A percentile compares a stretch with the other conserved stretches of the same genome.
These are phyloP conservation scores for Salvia miltiorrhiza DNA, from an alignment of 257 asterid genomes.

Conservation along the genomic window DNA sequence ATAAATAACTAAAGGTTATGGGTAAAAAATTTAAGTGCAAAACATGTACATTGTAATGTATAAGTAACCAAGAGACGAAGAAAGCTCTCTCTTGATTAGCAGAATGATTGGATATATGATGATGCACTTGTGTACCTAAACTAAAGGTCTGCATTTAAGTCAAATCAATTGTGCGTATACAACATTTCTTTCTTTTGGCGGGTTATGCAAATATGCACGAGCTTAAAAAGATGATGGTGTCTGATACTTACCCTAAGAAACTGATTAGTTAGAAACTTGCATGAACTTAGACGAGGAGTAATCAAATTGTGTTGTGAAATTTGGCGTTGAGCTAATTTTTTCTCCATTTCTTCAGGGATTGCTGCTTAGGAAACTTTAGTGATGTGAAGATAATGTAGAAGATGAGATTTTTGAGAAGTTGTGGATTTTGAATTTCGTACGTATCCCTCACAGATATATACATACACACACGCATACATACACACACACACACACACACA, in stretches of 20 bases:
- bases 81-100: not conserved
- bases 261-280: not conserved
- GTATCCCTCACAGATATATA: constrained; percentile 34
- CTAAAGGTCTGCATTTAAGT: no score
- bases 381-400: constrained; percentile 56
- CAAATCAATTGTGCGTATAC: no score
- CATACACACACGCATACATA: no score
- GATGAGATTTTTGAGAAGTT: constrained; percentile 41
- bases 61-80: not conserved
- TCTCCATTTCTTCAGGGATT: constrained; percentile 55
- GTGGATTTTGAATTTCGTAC: constrained; percentile 39
- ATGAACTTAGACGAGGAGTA: not conserved
- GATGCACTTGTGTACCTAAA: no score
- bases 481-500: no score
- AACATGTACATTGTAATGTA: not conserved
- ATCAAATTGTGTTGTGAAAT: not conserved
- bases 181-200: no score
- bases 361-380: constrained; percentile 62
- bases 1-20: not conserved
- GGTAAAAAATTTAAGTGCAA: not conserved
- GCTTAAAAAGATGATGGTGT: no score
- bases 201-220: no score
- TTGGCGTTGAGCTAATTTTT: not conserved
- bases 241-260: not conserved
- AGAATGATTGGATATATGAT: no score